Conservation (phyloP, 495 filamentous ascomycete genomes). For the Aspergillus sclerotioniger region DNA sequence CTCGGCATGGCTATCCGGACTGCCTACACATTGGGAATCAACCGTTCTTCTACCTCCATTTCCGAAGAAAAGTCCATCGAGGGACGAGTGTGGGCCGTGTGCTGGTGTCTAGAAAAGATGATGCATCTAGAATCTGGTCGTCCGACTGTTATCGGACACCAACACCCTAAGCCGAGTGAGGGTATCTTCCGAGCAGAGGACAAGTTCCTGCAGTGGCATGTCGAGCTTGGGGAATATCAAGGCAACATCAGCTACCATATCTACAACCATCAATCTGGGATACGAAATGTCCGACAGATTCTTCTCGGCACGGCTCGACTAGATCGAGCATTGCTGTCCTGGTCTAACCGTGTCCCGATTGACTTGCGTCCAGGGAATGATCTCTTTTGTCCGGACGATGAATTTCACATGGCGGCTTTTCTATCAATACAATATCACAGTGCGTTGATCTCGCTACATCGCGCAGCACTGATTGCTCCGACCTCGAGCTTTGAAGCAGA, state of each 20-base stretch:
- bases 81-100: conserved; percentile 10
- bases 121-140: conserved; percentile 19
- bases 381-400: conserved; percentile 5
- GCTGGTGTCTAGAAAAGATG: conserved; percentile 14
- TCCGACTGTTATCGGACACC: neutral
- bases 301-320: conserved; percentile 14
- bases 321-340: conserved; percentile 2
- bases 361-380: conserved; percentile 16
- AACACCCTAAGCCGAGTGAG: neutral
- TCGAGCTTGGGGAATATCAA: conserved; percentile 14
- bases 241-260: conserved; percentile 17
- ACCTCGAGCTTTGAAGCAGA: conserved; percentile 10
- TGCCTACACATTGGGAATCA: conserved; percentile 15
- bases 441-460: conserved; percentile 14
- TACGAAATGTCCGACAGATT: conserved; percentile 12
- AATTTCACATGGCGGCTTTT: conserved; percentile 12
- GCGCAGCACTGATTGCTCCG: conserved; percentile 17
- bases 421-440: conserved; percentile 16
- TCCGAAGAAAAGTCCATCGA: neutral
- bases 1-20: conserved; percentile 16
- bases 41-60: neutral
- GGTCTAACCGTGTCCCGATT: conserved; percentile 11
- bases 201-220: conserved; percentile 13
- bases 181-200: neutral
- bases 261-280: conserved; percentile 10